Evolutionary conservation across 768 basidiomycete genomes (phyloP), one percentile per base, ranked within the genome.

Genomic region (Suillus paluster): DNA sequence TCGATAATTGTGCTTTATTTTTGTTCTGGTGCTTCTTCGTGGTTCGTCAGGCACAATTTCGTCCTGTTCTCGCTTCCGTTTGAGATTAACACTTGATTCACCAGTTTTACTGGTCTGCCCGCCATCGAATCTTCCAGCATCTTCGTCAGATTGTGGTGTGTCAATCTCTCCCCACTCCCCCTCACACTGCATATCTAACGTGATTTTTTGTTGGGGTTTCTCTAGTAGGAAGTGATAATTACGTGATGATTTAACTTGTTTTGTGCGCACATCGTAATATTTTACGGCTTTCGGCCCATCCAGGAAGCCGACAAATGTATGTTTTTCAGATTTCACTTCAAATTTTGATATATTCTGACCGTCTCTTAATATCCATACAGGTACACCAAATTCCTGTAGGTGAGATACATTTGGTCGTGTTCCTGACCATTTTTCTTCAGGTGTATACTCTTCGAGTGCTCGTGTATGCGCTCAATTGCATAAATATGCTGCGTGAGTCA

Each of bases 381-480:
- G 6, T 1, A 9, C 19, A 2, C 64, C 60, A 5, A 64, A 78
- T 8, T 68, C 69, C 3, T 69, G 65, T 0, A 79, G 58, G 56
- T 75, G 68, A 1, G 72, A 64, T 1, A 80, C 58, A 46, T 76
- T 65, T 9, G 72, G 74, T 17, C 63, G 61, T 5, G 38, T 39
- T 0, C 66, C 63, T 0, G 11, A 42, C 66, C 71, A 72, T 1
- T 57, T 42, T 49, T 74, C 19, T 9, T 34, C 19, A 1, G 58
- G 60, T 8, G 56, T 60, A 5, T 15, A 30, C n/a, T 39, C 38
- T 0, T 33, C 38, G 2, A 59, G 0, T 1, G 58, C 34, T 2
- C 21, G 41, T 17, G 63, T 66, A 23, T 34, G 55, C 0, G 56
- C 36, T 4, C 53, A 44, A 59, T 78, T 80, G 12, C 67, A 64